These are phyloP conservation scores for Firmiana major DNA, from an alignment of 345 rosid species.

Conservation along the genomic window DNA sequence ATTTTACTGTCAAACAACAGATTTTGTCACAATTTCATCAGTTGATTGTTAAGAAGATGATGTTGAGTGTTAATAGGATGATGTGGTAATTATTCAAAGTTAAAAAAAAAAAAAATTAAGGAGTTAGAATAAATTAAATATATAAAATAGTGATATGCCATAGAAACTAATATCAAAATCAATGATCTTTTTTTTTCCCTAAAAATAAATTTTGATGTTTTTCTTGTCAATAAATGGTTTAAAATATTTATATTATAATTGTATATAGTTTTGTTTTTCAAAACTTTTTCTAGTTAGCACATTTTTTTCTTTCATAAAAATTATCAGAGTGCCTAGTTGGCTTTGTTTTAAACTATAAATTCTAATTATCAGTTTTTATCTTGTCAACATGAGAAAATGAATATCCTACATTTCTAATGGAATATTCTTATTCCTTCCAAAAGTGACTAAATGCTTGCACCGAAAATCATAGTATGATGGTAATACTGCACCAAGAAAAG, in stretches of 20 bases:
- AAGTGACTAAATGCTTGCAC: too few species aligned
- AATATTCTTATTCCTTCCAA: too few species aligned
- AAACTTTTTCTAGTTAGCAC: too few species aligned
- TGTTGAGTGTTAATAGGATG: neutral
- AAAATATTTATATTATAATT: neutral
- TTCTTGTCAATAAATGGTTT: neutral
- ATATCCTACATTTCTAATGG: too few species aligned
- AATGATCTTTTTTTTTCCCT: neutral
- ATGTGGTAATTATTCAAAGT: neutral
- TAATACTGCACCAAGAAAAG: too few species aligned
- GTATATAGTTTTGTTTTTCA: neutral
- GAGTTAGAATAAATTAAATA: neutral
- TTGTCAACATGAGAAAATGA: too few species aligned
- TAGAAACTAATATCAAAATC: neutral
- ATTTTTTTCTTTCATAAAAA: too few species aligned
- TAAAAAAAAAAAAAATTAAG: neutral
- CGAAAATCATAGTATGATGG: too few species aligned
- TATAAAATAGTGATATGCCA: neutral
- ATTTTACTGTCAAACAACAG: neutral
- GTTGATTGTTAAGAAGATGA: neutral
- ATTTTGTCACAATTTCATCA: neutral
- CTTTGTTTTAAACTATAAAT: too few species aligned
- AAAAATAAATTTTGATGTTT: neutral
- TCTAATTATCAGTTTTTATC: too few species aligned
- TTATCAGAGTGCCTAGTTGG: too few species aligned